Base-by-base conservation (phyloP, 257 asterid genomes). In the Osmanthus fragrans region DNA sequence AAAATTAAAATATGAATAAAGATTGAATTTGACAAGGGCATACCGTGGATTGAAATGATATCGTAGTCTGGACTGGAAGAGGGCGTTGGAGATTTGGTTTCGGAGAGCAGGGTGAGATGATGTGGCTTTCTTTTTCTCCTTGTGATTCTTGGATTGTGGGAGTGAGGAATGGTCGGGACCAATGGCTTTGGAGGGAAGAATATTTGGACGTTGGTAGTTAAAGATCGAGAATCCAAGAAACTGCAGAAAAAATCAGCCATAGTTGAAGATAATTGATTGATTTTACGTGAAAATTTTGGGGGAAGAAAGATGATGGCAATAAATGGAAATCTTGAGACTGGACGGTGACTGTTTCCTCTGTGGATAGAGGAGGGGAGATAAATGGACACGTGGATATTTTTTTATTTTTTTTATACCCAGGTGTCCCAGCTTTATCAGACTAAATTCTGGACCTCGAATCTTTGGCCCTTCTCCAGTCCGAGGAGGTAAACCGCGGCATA, bases 1-100 rank as follows among this genome's bases (percentile, higher is more conserved):
- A 4, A 11, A 15, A 33, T 29, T 1, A 73, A 39, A 4, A 7
- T 25, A 19, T 56, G 23, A 37, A 79, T 18, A 66, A 40, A 12
- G 51, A 11, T 18, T 42, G 51, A 11, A 18, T 11, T 42, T 42
- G 18, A 42, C 51, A 18, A 42, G 51, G 51, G 5, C 51, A 42
- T 11, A 94, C 97, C 95, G 71, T 88, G 90, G 71, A 86, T 86
- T 39, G 94, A 84, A 83, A 92, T 76, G 66, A 92, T 72, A 80
- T 85, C 92, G 56, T 86, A 32, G 4, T 84, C 75, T 70, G 85
- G 23, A 73, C 69, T 15, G 19, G 87, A 79, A 66, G 83, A 68
- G 39, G 82, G 49, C 47, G 75, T 33, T 4, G 84, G 74, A 6
- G 90, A 77, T 71, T 84, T 83, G 67, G 87, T 81, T 34, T 49